A percentile compares a stretch with the other conserved stretches of the same genome.
phyloP scores from a whole-genome alignment of 164 flowering plant species.

The Kingdonia uniflora region DNA sequence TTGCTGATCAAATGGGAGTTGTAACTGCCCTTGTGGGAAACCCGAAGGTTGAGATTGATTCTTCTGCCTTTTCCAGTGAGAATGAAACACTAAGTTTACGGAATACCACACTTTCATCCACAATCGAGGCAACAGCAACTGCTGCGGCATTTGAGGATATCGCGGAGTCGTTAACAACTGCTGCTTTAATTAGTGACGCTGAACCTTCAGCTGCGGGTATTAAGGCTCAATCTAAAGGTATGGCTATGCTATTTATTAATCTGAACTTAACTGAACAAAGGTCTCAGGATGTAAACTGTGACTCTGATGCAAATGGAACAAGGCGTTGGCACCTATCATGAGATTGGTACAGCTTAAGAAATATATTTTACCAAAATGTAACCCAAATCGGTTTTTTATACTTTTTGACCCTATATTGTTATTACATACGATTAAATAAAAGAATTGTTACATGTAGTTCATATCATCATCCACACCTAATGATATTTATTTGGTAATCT shows the following conservation, averaged over 20 bases:
- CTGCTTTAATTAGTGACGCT: conserved; percentile 9
- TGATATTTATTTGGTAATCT: no score
- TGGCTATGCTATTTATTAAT: not conserved
- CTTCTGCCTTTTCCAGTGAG: conserved; percentile 10
- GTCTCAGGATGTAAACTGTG: no score
- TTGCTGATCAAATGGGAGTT: conserved; percentile 20
- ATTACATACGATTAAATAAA: no score
- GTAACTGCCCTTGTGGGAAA: conserved; percentile 11
- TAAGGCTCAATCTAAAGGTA: conserved; percentile 67
- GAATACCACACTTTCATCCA: conserved; percentile 19
- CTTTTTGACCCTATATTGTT: no score
- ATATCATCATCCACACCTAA: no score
- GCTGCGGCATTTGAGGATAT: conserved; percentile 17
- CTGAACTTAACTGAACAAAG: no score
- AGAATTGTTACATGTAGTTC: no score
- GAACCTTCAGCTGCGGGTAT: conserved; percentile 22
- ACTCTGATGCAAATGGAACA: no score
- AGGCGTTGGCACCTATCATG: no score
- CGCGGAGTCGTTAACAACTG: conserved; percentile 21
- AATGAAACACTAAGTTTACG: conserved; percentile 18
- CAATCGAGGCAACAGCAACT: conserved; percentile 26
- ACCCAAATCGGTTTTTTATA: no score
- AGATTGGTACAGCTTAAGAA: no score
- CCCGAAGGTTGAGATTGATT: conserved; percentile 13
- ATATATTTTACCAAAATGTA: no score